Conservation (phyloP, 352 stramenopile species). For the Globisporangium canariense region DNA sequence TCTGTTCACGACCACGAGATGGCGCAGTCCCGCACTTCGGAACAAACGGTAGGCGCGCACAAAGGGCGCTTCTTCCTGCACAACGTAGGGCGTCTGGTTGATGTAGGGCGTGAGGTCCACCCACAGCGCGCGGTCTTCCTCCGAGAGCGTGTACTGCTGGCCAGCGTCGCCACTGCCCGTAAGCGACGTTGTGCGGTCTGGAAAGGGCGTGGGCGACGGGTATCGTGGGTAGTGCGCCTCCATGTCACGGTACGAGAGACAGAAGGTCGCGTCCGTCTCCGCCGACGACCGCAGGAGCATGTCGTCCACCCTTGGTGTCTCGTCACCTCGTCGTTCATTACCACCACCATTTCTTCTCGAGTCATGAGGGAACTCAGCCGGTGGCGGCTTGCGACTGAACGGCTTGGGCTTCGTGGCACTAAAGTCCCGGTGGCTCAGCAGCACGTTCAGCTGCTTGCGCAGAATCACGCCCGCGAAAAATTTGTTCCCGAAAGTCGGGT, state of each 20-base stretch:
- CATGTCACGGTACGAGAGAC: constrained; percentile 81
- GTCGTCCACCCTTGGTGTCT: constrained; percentile 38
- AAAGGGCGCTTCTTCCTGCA: constrained; percentile 95
- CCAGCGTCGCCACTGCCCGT: constrained; percentile 15
- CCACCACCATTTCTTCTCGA: constrained; percentile 21
- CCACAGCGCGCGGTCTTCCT: constrained; percentile 89
- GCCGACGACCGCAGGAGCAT: constrained; percentile 34
- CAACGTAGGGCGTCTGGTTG: constrained; percentile 95
- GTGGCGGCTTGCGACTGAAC: constrained; percentile 67
- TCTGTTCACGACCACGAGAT: constrained; percentile 92
- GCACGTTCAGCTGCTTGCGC: constrained; percentile 76
- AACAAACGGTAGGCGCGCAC: constrained; percentile 96
- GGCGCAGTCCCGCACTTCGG: constrained; percentile 94
- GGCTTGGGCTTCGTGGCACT: constrained; percentile 62
- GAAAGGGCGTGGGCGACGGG: constrained; percentile 52
- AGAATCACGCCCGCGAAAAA: constrained; percentile 84
- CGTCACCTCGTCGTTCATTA: constrained; percentile 12
- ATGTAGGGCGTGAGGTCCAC: constrained; percentile 97
- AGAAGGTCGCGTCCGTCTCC: constrained; percentile 35
- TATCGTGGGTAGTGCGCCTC: constrained; percentile 81
- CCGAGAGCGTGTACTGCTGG: constrained; percentile 48
- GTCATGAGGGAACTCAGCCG: constrained; percentile 24
- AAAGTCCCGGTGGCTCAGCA: constrained; percentile 71
- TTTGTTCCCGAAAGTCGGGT: constrained; percentile 75
- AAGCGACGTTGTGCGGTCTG: constrained; percentile 21